Percentiles rank a stretch among this genome's conserved stretches.
Conservation (phyloP, 345 rosid genomes). For the Hibiscus syriacus region DNA sequence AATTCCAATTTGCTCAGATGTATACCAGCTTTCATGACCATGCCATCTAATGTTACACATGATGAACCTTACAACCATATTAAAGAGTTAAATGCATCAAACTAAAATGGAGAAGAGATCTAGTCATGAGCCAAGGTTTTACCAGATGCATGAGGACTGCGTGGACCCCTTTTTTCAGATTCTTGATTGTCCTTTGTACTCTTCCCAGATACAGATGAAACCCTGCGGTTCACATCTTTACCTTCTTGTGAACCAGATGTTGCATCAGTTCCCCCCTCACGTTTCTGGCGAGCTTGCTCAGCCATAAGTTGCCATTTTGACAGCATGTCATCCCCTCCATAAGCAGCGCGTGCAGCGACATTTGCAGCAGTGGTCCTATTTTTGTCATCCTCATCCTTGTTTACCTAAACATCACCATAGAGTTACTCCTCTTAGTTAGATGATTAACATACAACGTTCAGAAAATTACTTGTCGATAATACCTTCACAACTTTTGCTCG, state of each 20-base stretch:
- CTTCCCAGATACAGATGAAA: slow-evolving; percentile 44
- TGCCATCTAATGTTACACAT: slow-evolving; percentile 3
- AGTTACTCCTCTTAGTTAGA: neutral
- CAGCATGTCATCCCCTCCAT: slow-evolving; percentile 88
- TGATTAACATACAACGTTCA: neutral
- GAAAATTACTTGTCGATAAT: slow-evolving; percentile 4
- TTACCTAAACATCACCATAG: slow-evolving; percentile 28
- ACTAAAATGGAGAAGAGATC: neutral
- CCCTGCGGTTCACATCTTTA: slow-evolving; percentile 42
- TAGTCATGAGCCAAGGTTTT: slow-evolving; percentile 14
- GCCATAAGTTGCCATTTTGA: slow-evolving; percentile 99
- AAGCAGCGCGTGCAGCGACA: too few species aligned
- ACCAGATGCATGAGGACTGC: slow-evolving; percentile 37
- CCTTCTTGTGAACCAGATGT: slow-evolving; percentile 44
- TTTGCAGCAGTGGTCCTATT: slow-evolving; percentile 97
- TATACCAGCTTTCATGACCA: neutral
- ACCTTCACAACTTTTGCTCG: slow-evolving; percentile 67
- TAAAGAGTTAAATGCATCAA: neutral
- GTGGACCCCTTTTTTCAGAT: slow-evolving; percentile 39
- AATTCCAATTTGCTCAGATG: neutral
- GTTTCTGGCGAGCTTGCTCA: slow-evolving; percentile 89
- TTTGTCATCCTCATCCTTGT: slow-evolving; percentile 96
- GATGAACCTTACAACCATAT: slow-evolving; percentile 1
- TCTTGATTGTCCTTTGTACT: slow-evolving; percentile 49
- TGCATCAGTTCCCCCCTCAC: slow-evolving; percentile 41